phyloP scores from a whole-genome alignment of 2,329 filamentous ascomycete genomes.

The Westerdykella sp. region DNA sequence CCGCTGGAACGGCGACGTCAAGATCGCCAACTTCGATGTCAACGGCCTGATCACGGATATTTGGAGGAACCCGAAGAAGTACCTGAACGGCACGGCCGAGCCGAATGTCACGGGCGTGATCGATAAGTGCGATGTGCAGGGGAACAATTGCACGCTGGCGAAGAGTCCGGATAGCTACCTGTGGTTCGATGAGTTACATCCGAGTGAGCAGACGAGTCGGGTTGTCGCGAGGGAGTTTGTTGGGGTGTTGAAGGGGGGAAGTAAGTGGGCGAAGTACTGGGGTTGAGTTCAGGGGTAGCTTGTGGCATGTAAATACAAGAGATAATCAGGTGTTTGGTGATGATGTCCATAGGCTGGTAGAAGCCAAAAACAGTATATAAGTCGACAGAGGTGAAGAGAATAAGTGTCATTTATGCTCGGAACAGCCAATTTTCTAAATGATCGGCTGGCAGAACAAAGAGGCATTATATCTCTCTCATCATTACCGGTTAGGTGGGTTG shows the following conservation, averaged over 20 bases:
- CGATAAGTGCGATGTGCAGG: constrained; percentile 47
- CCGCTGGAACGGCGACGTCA: constrained; percentile 47
- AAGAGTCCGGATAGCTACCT: constrained; percentile 53
- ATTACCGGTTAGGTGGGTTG: no score
- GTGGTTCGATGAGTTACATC: constrained; percentile 72
- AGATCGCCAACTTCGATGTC: constrained; percentile 61
- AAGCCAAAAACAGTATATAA: no score
- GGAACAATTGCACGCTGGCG: constrained; percentile 33
- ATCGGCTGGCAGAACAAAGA: no score
- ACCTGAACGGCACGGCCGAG: constrained; percentile 57
- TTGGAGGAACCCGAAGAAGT: constrained; percentile 53
- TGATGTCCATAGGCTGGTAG: no score
- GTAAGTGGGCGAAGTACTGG: constrained; percentile 45
- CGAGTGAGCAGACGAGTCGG: constrained; percentile 57
- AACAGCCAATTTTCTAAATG: no score
- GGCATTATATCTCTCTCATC: no score
- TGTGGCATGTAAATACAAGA: no score
- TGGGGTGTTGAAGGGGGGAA: constrained; percentile 47
- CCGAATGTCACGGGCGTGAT: constrained; percentile 56
- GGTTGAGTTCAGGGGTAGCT: constrained; percentile 4
- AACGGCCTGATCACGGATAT: constrained; percentile 59
- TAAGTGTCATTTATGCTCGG: no score
- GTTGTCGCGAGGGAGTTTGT: constrained; percentile 53
- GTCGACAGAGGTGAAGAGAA: no score
- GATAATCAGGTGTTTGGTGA: no score